Evolutionary conservation across 306 rosid genomes (phyloP), one percentile per base, ranked within the genome.

Genomic region (Begonia peltatifolia): DNA sequence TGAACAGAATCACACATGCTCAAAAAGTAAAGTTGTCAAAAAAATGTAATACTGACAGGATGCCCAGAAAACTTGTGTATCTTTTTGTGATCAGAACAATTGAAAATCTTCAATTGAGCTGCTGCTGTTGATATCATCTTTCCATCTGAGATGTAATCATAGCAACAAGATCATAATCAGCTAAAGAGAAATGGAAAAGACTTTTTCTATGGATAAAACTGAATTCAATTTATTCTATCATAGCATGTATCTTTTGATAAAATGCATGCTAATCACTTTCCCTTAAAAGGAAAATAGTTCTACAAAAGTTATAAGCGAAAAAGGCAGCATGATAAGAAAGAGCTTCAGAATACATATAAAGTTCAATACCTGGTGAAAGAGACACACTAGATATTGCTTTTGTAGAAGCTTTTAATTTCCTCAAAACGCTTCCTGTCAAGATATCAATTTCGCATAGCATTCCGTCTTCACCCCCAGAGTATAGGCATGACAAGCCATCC

Each of bases 401-500:
- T 11, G 94, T 54, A 44, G 92, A 90, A 65, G 88, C 92, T 72
- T 79, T 78, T 70, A 90, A 80, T 72, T 76, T 90, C 69, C 72
- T 76, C 78, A 66, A 58, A 68, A 89, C 49, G 60, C 78, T 85
- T 74, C 97, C 97, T 9, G 94, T 64, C 67, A 60, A 23, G 10
- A 76, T 70, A 64, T 90, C 87, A 60, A 83, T 79, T 66, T 50
- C 57, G 20, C 92, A 86, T 54, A 83, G 50, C 85, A 80, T 80
- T 59, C 99, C 99, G 78, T 86, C 95, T 11, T 73, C 78, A 65
- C 95, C 99, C 1, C 87, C 87, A 2, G 95, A 76, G 63, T 78
- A 86, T 57, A 80, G 53, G 51, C 60, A 61, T 2, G 86, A 76
- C 38, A 30, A 30, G 41, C 60, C 82, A 14, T 69, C 66, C 46